Evolutionary conservation across 1,284 basidiomycete species (phyloP).

Genomic region (Tylopilus sp.): DNA sequence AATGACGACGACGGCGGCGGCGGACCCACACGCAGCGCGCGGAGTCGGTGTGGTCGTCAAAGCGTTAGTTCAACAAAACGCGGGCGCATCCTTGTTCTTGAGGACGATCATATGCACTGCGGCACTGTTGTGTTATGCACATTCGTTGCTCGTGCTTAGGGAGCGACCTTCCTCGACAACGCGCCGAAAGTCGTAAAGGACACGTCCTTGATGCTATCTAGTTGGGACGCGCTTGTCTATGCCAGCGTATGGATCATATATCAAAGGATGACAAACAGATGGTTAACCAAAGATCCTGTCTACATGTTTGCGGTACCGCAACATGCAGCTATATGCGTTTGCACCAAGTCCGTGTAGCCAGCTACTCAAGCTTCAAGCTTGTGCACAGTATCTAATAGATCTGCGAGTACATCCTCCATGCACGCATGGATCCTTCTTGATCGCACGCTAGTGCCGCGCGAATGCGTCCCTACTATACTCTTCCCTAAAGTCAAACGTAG

Average conservation of each 20-base stretch:
- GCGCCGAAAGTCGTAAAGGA: background rate
- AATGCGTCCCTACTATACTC: constrained; percentile 18
- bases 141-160: constrained; percentile 6
- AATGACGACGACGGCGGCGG: background rate
- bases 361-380: constrained; percentile 27
- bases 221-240: background rate
- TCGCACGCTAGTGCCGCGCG: constrained; percentile 5
- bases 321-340: constrained; percentile 7
- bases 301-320: constrained; percentile 2
- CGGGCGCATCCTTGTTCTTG: constrained; percentile 8
- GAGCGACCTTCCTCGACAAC: background rate
- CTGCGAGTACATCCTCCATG: background rate
- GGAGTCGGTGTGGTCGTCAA: constrained; percentile 19
- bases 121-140: constrained; percentile 5
- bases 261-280: background rate
- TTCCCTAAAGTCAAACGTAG: constrained; percentile 16
- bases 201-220: background rate
- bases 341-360: constrained; percentile 30
- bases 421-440: background rate
- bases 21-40: constrained; percentile 12
- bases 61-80: constrained; percentile 17
- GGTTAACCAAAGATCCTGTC: background rate
- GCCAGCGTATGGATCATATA: too few species aligned
- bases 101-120: constrained; percentile 3
- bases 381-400: constrained; percentile 15